Conservation (phyloP, 2,329 filamentous ascomycete genomes). For the Cladosporium cucumerinum region DNA sequence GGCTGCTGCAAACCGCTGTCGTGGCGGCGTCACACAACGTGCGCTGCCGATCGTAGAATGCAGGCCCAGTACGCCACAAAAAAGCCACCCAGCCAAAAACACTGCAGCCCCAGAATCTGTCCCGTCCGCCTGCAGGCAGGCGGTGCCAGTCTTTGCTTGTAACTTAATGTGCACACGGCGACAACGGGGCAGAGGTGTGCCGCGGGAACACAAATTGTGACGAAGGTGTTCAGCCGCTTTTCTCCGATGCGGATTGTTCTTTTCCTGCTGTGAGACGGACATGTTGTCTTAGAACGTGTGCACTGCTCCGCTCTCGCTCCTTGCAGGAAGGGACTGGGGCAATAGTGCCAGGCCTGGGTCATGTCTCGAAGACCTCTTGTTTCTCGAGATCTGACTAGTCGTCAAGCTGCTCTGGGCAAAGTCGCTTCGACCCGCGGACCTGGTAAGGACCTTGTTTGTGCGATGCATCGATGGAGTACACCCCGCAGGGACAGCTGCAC, state of each 20-base stretch:
- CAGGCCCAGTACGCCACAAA: not conserved
- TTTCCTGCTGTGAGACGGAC: conserved; percentile 6
- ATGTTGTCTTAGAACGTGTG: conserved; percentile 5
- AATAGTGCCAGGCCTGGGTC: not conserved
- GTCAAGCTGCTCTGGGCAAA: not conserved
- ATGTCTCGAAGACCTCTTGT: not conserved
- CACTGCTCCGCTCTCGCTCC: not conserved
- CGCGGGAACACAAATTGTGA: conserved; percentile 11
- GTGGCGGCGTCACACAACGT: conserved; percentile 11
- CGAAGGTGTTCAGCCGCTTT: conserved; percentile 13
- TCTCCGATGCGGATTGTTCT: conserved; percentile 8
- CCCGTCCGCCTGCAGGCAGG: not conserved
- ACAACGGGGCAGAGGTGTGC: not conserved
- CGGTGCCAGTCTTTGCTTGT: not conserved
- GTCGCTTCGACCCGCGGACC: conserved; percentile 15
- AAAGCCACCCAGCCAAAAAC: not conserved
- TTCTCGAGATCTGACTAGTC: not conserved
- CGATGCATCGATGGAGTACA: not conserved
- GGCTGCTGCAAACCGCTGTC: conserved; percentile 16
- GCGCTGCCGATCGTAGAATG: not conserved
- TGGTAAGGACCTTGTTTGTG: not conserved
- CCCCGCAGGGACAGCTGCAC: conserved; percentile 1
- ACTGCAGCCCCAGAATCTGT: not conserved
- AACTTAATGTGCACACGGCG: not conserved
- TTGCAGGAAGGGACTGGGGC: not conserved